These are phyloP conservation scores for Tetracladium marchalianum DNA, from an alignment of 495 filamentous ascomycete genomes.

Conservation along the genomic window DNA sequence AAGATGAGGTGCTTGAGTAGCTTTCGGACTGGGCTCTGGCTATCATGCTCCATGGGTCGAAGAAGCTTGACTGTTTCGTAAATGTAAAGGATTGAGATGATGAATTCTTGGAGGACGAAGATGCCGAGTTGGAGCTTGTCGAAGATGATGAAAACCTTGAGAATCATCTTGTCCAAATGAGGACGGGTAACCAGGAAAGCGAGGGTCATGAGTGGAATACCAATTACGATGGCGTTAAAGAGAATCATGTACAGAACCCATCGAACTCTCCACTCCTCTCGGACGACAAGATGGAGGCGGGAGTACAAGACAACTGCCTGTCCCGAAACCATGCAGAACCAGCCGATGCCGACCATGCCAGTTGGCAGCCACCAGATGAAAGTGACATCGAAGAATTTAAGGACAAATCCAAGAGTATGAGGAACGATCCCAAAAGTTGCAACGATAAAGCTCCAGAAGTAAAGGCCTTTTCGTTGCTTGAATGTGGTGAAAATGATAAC, in stretches of 20 bases:
- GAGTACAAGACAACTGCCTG: slow-evolving; percentile 64
- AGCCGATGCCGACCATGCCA: slow-evolving; percentile 43
- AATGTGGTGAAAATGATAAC: slow-evolving; percentile 32
- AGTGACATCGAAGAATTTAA: slow-evolving; percentile 48
- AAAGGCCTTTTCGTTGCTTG: slow-evolving; percentile 25
- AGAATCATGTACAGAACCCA: slow-evolving; percentile 50
- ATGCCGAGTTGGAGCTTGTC: slow-evolving; percentile 48
- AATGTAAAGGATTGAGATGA: slow-evolving; percentile 49
- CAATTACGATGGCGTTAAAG: slow-evolving; percentile 41
- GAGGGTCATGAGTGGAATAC: slow-evolving; percentile 42
- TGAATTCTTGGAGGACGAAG: slow-evolving; percentile 47
- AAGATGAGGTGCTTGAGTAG: slow-evolving; percentile 36
- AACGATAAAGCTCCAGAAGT: slow-evolving; percentile 35
- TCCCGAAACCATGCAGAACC: slow-evolving; percentile 55
- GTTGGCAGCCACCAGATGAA: slow-evolving; percentile 26
- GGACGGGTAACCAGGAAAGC: slow-evolving; percentile 36
- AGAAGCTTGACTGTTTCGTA: slow-evolving; percentile 39
- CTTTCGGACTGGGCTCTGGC: slow-evolving; percentile 13
- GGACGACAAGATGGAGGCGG: slow-evolving; percentile 50
- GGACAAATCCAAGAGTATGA: slow-evolving; percentile 51
- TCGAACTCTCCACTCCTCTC: slow-evolving; percentile 36
- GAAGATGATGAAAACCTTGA: slow-evolving; percentile 40
- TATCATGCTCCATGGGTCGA: slow-evolving; percentile 3
- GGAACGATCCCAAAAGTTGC: slow-evolving; percentile 41
- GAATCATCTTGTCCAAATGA: slow-evolving; percentile 25